phyloP scores from a whole-genome alignment of 2,329 filamentous ascomycete species.

The Endothia cerciana region DNA sequence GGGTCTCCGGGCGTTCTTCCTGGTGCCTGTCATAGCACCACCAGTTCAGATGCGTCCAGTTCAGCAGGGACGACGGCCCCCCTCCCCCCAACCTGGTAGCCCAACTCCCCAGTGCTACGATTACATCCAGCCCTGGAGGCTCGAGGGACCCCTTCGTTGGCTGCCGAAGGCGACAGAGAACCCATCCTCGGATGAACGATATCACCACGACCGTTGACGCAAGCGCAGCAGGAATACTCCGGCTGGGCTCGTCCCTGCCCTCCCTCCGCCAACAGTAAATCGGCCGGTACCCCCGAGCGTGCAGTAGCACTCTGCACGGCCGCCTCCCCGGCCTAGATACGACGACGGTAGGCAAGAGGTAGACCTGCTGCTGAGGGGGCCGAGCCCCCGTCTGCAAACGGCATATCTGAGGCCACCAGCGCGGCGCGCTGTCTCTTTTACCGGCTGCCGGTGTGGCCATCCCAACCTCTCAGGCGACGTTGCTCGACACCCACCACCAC shows the following conservation, averaged over 20 bases:
- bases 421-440: not conserved
- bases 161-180: not conserved
- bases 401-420: not conserved
- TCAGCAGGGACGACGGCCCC: not conserved
- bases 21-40: not conserved
- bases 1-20: not conserved
- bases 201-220: not conserved
- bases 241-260: not conserved
- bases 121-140: not conserved
- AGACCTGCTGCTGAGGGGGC: not conserved
- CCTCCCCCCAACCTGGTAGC: not conserved
- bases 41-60: not conserved
- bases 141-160: not conserved
- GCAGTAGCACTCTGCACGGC: not conserved
- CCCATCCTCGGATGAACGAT: not conserved
- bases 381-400: not conserved
- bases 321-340: not conserved
- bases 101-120: not conserved
- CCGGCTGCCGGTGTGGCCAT: not conserved
- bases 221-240: not conserved
- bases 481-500: conserved; percentile 17
- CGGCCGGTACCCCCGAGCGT: not conserved
- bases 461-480: conserved; percentile 19
- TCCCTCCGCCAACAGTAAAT: not conserved
- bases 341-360: not conserved